Percentiles rank a stretch among this genome's conserved stretches.
Evolutionary conservation across 768 basidiomycete genomes (phyloP).

Genomic region (Mycena haematopus): DNA sequence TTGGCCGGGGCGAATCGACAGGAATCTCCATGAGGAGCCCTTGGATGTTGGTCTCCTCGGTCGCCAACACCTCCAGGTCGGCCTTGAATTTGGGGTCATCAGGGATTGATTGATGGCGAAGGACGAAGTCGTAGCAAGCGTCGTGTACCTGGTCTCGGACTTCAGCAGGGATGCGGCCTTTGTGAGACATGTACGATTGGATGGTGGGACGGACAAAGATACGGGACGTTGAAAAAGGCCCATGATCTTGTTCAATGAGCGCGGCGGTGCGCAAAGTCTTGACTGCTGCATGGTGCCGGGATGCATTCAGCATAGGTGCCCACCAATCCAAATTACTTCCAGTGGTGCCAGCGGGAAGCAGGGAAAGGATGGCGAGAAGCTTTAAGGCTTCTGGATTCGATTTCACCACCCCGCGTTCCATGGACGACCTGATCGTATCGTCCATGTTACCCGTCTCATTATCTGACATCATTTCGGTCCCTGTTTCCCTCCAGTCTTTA

Average conservation of each 20-base stretch:
- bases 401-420: constrained; percentile 25
- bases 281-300: constrained; percentile 6
- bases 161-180: constrained; percentile 17
- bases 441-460: constrained; percentile 8
- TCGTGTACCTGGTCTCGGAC: constrained; percentile 15
- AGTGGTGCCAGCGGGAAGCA: constrained; percentile 35
- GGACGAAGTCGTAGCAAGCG: constrained; percentile 26
- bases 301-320: constrained; percentile 18
- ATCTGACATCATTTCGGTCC: constrained; percentile 13
- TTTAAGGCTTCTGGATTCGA: constrained; percentile 28
- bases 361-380: constrained; percentile 33
- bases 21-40: constrained; percentile 25
- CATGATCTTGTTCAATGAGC: constrained; percentile 10
- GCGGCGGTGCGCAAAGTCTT: constrained; percentile 14
- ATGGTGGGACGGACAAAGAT: constrained; percentile 32
- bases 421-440: constrained; percentile 16
- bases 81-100: constrained; percentile 6
- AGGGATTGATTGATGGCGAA: constrained; percentile 11
- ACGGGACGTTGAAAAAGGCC: constrained; percentile 3
- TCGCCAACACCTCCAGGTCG: neutral
- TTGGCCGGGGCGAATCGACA: neutral
- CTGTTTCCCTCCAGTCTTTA: neutral
- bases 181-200: constrained; percentile 28
- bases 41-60: neutral
- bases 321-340: constrained; percentile 19